A percentile compares a stretch with the other conserved stretches of the same genome.
Evolutionary conservation across 2,329 filamentous ascomycete genomes (phyloP).

Genomic region (Ilyonectria mors-panacis): DNA sequence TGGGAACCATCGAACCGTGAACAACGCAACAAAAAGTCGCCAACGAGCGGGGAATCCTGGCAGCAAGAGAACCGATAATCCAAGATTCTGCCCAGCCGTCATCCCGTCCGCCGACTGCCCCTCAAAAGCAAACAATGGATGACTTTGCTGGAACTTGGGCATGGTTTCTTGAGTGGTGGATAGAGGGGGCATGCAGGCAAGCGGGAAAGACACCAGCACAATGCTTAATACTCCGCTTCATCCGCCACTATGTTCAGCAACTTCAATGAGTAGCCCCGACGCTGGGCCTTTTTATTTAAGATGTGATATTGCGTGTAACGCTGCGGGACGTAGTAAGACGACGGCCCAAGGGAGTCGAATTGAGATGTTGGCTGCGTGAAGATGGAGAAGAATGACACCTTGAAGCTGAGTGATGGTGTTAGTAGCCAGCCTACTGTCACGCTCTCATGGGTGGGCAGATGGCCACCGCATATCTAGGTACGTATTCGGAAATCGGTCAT

Average conservation of each 20-base stretch:
- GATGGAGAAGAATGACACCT: not conserved
- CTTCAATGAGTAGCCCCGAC: constrained; percentile 9
- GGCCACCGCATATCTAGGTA: not conserved
- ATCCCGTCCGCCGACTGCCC: not conserved
- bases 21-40: not conserved
- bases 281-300: not conserved
- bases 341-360: not conserved
- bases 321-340: not conserved
- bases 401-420: not conserved
- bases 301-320: not conserved
- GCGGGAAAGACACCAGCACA: constrained; percentile 13
- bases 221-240: constrained; percentile 18
- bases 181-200: constrained; percentile 10
- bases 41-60: constrained; percentile 2
- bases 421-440: not conserved
- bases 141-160: constrained; percentile 7
- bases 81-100: not conserved
- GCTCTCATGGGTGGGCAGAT: not conserved
- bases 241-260: constrained; percentile 10
- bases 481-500: not conserved
- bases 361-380: not conserved
- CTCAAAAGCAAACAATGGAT: constrained; percentile 18
- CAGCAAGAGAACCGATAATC: not conserved
- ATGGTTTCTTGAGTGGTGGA: constrained; percentile 12
- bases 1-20: not conserved